Conservation (phyloP, 225 moss, liverwort and hornwort genomes). For the Bryoerythrophyllum caledonicum region DNA sequence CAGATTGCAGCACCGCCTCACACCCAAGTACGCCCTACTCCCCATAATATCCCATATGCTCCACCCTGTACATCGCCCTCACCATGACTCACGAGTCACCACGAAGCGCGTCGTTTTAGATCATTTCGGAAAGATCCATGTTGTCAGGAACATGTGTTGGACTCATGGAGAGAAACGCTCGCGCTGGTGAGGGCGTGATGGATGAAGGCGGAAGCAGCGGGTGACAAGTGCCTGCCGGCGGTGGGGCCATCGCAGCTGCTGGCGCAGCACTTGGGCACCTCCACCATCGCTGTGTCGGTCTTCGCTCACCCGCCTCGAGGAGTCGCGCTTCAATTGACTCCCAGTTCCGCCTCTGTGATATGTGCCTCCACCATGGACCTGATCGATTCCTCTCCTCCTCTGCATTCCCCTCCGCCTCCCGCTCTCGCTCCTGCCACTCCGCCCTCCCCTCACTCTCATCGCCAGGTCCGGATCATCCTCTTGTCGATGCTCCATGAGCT, state of each 20-base stretch:
- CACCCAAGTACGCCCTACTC: not conserved
- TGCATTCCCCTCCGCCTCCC: slow-evolving; percentile 14
- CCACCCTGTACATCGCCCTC: too few species aligned
- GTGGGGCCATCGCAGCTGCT: slow-evolving; percentile 9
- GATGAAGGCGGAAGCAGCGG: not conserved
- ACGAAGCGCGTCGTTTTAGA: too few species aligned
- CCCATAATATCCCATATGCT: too few species aligned
- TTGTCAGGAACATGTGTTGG: not conserved
- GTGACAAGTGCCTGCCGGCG: not conserved
- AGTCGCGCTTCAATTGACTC: not conserved
- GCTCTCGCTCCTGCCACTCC: slow-evolving; percentile 13
- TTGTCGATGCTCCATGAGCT: not conserved
- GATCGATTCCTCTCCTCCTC: slow-evolving; percentile 5
- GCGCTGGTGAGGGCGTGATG: not conserved
- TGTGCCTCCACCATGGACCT: slow-evolving; percentile 16
- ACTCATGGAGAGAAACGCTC: not conserved
- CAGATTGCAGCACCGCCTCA: too few species aligned
- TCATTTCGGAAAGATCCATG: not conserved
- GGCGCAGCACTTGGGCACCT: slow-evolving; percentile 2
- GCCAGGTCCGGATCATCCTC: slow-evolving; percentile 18
- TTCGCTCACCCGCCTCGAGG: too few species aligned
- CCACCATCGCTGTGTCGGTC: not conserved
- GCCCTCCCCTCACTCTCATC: slow-evolving; percentile 14
- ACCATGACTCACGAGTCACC: not conserved
- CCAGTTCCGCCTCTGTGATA: not conserved